phyloP scores from a whole-genome alignment of 345 rosid species.

The Rubroshorea leprosula region DNA sequence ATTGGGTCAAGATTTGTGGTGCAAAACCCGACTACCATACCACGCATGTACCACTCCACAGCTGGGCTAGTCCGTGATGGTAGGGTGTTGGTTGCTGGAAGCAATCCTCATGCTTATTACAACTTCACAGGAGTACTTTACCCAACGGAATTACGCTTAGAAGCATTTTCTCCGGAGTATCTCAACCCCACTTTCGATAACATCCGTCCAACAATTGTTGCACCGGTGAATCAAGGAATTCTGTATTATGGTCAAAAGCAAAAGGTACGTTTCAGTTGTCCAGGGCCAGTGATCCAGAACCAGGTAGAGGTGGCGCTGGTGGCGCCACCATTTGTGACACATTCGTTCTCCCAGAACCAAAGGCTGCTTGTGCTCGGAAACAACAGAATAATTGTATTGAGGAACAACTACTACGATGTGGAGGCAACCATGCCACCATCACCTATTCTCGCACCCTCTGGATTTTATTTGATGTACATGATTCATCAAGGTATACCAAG shows the following conservation, averaged over 20 bases:
- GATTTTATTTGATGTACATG: not conserved
- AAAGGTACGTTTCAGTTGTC: slow-evolving; percentile 31
- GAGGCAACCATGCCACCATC: not conserved
- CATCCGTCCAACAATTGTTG: slow-evolving; percentile 41
- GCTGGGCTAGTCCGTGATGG: slow-evolving; percentile 73
- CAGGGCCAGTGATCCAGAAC: slow-evolving; percentile 5
- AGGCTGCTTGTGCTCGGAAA: slow-evolving; percentile 37
- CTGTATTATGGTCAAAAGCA: slow-evolving; percentile 25
- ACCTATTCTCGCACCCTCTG: not conserved
- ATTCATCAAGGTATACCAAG: not conserved
- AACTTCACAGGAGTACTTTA: slow-evolving; percentile 50
- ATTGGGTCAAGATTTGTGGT: slow-evolving; percentile 45
- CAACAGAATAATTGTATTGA: not conserved
- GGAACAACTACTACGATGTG: not conserved
- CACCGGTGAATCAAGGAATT: slow-evolving; percentile 25
- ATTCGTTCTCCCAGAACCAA: slow-evolving; percentile 50
- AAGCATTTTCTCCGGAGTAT: slow-evolving; percentile 65
- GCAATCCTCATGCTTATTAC: slow-evolving; percentile 65
- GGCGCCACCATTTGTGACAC: not conserved
- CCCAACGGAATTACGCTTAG: slow-evolving; percentile 71
- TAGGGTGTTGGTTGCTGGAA: slow-evolving; percentile 41
- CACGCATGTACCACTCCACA: slow-evolving; percentile 87
- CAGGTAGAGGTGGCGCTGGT: not conserved
- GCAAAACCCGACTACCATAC: slow-evolving; percentile 42
- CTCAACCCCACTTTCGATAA: slow-evolving; percentile 24